phyloP scores from a whole-genome alignment of 768 basidiomycete species.

The Boletus tylopilopsis region DNA sequence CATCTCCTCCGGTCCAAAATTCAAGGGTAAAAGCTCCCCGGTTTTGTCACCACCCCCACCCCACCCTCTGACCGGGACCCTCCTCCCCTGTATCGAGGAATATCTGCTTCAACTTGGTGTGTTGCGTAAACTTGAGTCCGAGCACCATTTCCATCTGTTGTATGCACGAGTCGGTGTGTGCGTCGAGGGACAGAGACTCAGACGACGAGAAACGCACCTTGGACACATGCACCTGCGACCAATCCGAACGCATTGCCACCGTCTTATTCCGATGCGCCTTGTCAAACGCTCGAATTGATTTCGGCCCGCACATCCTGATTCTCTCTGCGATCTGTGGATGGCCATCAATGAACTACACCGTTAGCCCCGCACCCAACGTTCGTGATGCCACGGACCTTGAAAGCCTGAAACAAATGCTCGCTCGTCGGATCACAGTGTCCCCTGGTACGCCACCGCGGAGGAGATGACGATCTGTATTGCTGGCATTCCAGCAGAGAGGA shows the following conservation, averaged over 20 bases:
- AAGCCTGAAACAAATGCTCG: constrained; percentile 75
- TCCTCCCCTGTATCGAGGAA: constrained; percentile 65
- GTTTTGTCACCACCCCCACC: too few species aligned
- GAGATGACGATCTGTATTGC: too few species aligned
- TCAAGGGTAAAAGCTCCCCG: too few species aligned
- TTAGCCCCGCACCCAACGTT: too few species aligned
- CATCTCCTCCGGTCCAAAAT: too few species aligned
- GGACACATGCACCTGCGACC: constrained; percentile 61
- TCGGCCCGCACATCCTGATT: constrained; percentile 59
- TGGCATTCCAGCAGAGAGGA: too few species aligned
- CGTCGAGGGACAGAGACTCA: too few species aligned
- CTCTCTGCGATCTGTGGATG: constrained; percentile 64
- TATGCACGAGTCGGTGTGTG: too few species aligned
- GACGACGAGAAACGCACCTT: constrained; percentile 29
- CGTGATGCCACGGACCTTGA: too few species aligned
- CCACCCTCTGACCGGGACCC: too few species aligned
- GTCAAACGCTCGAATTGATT: constrained; percentile 59
- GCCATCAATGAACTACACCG: constrained; percentile 52
- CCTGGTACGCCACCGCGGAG: too few species aligned
- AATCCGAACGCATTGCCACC: constrained; percentile 58
- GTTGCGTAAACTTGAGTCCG: constrained; percentile 69
- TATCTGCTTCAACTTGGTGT: constrained; percentile 51
- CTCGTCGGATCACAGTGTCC: constrained; percentile 71
- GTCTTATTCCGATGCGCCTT: constrained; percentile 66
- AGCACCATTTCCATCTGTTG: constrained; percentile 70